A percentile compares a stretch with the other conserved stretches of the same genome.
These are phyloP conservation scores for Waltiozyma sp. DNA, from an alignment of 1,139 yeast species.

Conservation along the genomic window DNA sequence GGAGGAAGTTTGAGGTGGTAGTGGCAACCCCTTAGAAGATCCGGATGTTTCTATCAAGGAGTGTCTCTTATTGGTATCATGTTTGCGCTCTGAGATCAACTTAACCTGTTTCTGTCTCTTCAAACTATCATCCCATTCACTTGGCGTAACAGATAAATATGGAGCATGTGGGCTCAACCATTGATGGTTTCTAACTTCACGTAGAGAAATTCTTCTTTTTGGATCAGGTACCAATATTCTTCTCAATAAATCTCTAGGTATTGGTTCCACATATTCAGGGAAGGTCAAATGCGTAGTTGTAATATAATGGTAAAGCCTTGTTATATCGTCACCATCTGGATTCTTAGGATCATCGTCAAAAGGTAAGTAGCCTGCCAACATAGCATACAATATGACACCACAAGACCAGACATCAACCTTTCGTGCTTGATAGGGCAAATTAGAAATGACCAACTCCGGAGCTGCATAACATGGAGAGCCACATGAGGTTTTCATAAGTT, in stretches of 20 bases:
- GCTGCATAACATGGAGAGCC: constrained; percentile 99
- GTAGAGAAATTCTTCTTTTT: constrained; percentile 56
- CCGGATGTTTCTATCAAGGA: constrained; percentile 24
- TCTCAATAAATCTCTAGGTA: constrained; percentile 83
- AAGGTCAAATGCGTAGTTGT: constrained; percentile 86
- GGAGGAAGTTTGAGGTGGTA: constrained; percentile 43
- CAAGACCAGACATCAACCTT: constrained; percentile 96
- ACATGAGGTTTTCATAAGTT: constrained; percentile 89
- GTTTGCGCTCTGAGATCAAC: constrained; percentile 7
- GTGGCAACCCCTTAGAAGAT: constrained; percentile 21
- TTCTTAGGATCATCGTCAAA: constrained; percentile 96
- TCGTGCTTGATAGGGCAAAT: constrained; percentile 81
- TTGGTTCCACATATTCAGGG: constrained; percentile 87
- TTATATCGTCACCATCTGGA: constrained; percentile 93
- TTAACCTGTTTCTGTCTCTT: constrained; percentile 4
- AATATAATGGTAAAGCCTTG: constrained; percentile 81
- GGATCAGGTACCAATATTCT: constrained; percentile 84
- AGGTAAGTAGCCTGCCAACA: constrained; percentile 95
- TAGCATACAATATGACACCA: constrained; percentile 90
- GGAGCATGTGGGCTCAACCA: constrained; percentile 81
- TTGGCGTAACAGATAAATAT: constrained; percentile 73
- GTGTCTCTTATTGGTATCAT: constrained; percentile 26
- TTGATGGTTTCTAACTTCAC: constrained; percentile 66
- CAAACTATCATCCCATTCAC: constrained; percentile 66
- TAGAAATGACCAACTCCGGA: constrained; percentile 87